phyloP scores from a whole-genome alignment of 176 grass and related monocot genomes.

The Urochloa ruziziensis region DNA sequence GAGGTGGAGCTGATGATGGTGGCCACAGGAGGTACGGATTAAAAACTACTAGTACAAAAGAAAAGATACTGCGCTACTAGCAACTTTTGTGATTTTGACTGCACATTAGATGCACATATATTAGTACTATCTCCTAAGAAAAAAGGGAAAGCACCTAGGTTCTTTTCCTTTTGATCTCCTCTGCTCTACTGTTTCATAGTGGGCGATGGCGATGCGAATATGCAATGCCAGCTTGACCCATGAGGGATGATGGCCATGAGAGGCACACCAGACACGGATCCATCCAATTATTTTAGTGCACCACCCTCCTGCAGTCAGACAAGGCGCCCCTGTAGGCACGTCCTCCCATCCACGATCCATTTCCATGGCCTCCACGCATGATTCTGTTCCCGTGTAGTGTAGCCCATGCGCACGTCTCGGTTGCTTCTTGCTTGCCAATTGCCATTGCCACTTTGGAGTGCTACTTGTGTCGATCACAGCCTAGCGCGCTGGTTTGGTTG shows the following conservation, averaged over 20 bases:
- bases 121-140: background rate
- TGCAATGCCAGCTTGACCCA: conserved; percentile 23
- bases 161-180: background rate
- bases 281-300: conserved; percentile 38
- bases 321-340: conserved; percentile 37
- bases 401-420: background rate
- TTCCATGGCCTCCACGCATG: background rate
- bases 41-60: background rate
- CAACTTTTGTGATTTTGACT: conserved; percentile 2
- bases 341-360: conserved; percentile 15
- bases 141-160: background rate
- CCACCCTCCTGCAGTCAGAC: conserved; percentile 5
- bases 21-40: conserved; percentile 46
- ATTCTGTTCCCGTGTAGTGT: background rate
- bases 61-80: background rate
- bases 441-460: conserved; percentile 3
- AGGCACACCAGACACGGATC: background rate
- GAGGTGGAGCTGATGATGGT: background rate
- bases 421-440: too few species aligned
- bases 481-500: conserved; percentile 13
- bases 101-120: background rate
- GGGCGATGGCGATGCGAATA: background rate
- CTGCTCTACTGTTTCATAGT: conserved; percentile 35
- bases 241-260: background rate
- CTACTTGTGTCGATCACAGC: conserved; percentile 27